phyloP scores from a whole-genome alignment of 192 early-diverging fungal species.

The Umbelopsis sp. region DNA sequence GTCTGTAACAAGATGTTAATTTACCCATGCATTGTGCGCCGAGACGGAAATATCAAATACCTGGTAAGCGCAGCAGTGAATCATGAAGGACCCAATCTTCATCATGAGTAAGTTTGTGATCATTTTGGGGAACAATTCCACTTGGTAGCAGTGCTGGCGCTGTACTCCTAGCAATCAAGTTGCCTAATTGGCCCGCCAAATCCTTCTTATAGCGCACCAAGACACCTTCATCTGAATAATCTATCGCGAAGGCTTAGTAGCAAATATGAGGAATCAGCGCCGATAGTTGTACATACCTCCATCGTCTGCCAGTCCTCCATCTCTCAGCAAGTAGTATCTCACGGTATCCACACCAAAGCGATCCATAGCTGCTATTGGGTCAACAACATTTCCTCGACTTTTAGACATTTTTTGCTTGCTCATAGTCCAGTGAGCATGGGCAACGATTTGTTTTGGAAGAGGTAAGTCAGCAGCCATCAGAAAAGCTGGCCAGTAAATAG shows the following conservation, averaged over 20 bases:
- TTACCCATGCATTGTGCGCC: neutral
- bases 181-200: constrained; percentile 83
- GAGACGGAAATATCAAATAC: constrained; percentile 19
- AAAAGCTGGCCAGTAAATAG: constrained; percentile 97
- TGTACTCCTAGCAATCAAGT: constrained; percentile 73
- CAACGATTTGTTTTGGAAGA: constrained; percentile 79
- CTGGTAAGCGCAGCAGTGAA: constrained; percentile 34
- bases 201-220: constrained; percentile 73
- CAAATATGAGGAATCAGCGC: too few species aligned
- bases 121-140: constrained; percentile 39
- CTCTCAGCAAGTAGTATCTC: constrained; percentile 88
- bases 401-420: constrained; percentile 95
- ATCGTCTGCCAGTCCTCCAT: constrained; percentile 88
- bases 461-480: constrained; percentile 85
- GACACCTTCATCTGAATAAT: constrained; percentile 73
- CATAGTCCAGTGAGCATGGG: constrained; percentile 96
- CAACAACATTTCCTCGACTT: constrained; percentile 88
- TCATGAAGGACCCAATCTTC: constrained; percentile 40
- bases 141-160: constrained; percentile 59
- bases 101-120: constrained; percentile 18
- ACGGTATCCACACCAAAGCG: constrained; percentile 85
- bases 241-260: constrained; percentile 35
- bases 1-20: constrained; percentile 17
- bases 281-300: constrained; percentile 62
- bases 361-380: constrained; percentile 74